Evolutionary conservation across 768 basidiomycete species (phyloP).

Genomic region (Dentipellis sp.): DNA sequence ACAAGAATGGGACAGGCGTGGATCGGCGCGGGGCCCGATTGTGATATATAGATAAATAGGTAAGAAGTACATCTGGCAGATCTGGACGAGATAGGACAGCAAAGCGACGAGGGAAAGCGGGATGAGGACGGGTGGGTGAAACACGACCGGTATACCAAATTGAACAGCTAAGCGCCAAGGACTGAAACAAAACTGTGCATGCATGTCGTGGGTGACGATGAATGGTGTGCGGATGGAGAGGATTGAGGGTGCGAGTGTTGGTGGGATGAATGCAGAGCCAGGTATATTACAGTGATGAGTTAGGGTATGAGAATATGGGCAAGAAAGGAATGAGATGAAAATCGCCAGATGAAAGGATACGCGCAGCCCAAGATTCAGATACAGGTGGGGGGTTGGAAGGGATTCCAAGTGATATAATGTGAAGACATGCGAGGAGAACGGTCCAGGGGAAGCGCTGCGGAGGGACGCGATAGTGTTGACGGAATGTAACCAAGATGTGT

Average conservation of each 20-base stretch:
- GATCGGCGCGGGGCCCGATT: no score
- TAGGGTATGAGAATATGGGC: constrained; percentile 12
- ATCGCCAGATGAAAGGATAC: background rate
- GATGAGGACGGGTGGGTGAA: background rate
- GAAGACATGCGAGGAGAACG: no score
- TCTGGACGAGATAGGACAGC: background rate
- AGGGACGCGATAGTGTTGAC: no score
- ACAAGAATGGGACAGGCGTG: no score
- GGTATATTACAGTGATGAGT: constrained; percentile 12
- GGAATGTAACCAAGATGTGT: no score
- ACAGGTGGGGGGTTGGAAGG: no score
- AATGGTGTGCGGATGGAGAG: background rate
- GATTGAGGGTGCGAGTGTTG: background rate
- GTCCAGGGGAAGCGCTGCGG: no score
- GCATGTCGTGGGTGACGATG: background rate
- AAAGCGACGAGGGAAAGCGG: background rate
- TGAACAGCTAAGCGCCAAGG: background rate
- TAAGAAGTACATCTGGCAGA: background rate
- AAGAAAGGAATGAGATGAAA: constrained; percentile 2
- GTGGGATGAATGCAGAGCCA: background rate
- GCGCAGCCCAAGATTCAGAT: no score
- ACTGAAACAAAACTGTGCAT: background rate
- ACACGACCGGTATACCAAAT: background rate
- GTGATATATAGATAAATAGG: background rate
- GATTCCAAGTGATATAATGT: no score